Evolutionary conservation across 495 filamentous ascomycete species (phyloP), one percentile per base, ranked within the genome.

Genomic region (Hypoxylon fragiforme): DNA sequence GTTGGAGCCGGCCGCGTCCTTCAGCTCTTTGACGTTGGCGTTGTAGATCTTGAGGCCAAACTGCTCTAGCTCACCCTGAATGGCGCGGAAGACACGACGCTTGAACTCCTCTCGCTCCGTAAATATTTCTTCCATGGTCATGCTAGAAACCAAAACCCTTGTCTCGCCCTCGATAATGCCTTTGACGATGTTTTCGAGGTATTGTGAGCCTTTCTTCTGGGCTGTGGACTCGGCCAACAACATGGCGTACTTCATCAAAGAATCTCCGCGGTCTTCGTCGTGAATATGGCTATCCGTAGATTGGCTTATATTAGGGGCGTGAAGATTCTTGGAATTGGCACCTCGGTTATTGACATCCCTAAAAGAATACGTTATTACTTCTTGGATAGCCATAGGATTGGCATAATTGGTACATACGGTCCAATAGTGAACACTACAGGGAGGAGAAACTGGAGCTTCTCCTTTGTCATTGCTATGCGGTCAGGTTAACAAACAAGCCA

Each of bases 111-210:
- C 84, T n/a, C 89, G 77, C 69, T 88, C 85, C 43, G 84, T 86
- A 68, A 90, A 91, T 35, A 94, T 85, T 71, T 91, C 89, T 63
- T 92, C 89, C 87, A 92, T 90, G 9, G 88, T 89, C 87, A 91
- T 90, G 18, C 34, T 34, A 34, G 3, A 3, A 13, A 28, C 24
- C 24, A 28, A 9, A 9, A 28, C 24, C 9, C 89, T 79, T 6
- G 87, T 90, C 67, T 94, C 89, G 41, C 89, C 89, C 69, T 92
- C 88, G 63, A 94, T 92, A 69, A 94, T 89, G 49, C 89, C 89
- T 72, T 89, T 91, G 54, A 92, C 86, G 49, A 92, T 94, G 64
- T 88, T 85, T 66, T 91, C 86, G 24, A 91, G 85, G 68, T 91
- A 86, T 41, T 78, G 77, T 11, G 74, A 74, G n/a, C 78, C 73